A percentile compares a stretch with the other conserved stretches of the same genome.
Conservation (phyloP, 2,329 filamentous ascomycete genomes). For the Xylaria sp. region DNA sequence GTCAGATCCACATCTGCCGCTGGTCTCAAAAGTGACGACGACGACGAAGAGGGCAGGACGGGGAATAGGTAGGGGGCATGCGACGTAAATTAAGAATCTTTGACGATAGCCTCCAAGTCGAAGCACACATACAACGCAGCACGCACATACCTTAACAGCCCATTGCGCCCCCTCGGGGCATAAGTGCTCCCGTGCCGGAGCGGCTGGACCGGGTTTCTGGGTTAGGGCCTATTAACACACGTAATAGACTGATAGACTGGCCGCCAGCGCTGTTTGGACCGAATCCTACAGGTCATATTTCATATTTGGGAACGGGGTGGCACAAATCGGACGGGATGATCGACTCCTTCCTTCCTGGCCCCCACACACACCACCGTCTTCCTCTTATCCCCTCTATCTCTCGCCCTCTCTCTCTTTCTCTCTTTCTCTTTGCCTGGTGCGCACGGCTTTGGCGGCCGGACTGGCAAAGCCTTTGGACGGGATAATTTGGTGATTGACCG, state of each 20-base stretch:
- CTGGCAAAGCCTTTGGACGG: too few relatives aligned
- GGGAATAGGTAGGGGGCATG: not conserved
- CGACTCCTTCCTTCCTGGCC: too few relatives aligned
- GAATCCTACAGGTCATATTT: constrained; percentile 26
- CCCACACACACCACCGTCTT: not conserved
- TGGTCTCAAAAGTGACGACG: not conserved
- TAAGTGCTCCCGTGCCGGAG: not conserved
- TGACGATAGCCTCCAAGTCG: too few relatives aligned
- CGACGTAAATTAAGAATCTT: not conserved
- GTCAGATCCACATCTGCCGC: not conserved
- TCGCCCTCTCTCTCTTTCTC: not conserved
- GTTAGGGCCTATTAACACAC: too few relatives aligned
- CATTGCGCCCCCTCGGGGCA: not conserved
- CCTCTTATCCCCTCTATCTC: too few relatives aligned
- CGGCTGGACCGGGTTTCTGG: constrained; percentile 1
- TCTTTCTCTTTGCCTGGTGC: too few relatives aligned
- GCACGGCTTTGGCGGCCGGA: too few relatives aligned
- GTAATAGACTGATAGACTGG: too few relatives aligned
- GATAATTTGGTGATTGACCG: too few relatives aligned
- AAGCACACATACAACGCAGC: too few relatives aligned
- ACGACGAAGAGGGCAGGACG: too few relatives aligned
- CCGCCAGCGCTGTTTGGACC: constrained; percentile 11
- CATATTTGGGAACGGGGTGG: constrained; percentile 3
- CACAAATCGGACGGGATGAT: not conserved
- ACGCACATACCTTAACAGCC: too few relatives aligned